These are phyloP conservation scores for Chenopodium suecicum DNA, from an alignment of 148 eudicot species.

Conservation along the genomic window DNA sequence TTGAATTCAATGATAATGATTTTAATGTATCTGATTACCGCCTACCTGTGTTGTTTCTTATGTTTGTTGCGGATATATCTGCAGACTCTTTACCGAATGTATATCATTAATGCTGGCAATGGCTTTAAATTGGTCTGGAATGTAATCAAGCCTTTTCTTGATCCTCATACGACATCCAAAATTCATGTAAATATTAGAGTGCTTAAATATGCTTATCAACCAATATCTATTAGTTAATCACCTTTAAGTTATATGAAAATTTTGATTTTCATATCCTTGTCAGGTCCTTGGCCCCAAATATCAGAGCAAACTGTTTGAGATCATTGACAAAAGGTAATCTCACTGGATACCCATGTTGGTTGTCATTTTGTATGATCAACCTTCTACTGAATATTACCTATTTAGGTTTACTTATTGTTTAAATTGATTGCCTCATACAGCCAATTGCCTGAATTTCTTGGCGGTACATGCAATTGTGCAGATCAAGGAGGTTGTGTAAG, in stretches of 20 bases:
- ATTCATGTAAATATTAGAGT: constrained; percentile 51
- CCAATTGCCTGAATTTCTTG: constrained; percentile 78
- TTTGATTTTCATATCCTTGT: not conserved
- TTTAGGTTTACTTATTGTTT: not conserved
- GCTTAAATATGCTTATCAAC: not conserved
- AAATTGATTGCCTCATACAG: constrained; percentile 39
- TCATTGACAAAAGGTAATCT: constrained; percentile 64
- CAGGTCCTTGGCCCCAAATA: constrained; percentile 82
- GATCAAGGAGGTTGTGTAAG: constrained; percentile 75
- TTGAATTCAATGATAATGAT: not conserved
- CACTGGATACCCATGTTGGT: not conserved
- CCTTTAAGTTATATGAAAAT: not conserved
- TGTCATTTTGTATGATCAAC: not conserved
- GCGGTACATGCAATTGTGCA: constrained; percentile 76
- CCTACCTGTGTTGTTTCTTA: not conserved
- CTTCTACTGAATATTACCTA: not conserved
- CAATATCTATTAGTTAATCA: not conserved
- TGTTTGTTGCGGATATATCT: constrained; percentile 10
- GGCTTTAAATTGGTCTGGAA: constrained; percentile 78
- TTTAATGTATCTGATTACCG: not conserved
- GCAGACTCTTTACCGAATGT: constrained; percentile 82
- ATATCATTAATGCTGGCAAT: constrained; percentile 81
- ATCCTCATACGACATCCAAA: constrained; percentile 76
- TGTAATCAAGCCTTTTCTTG: constrained; percentile 59
- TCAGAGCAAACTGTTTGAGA: constrained; percentile 75